A percentile compares a stretch with the other conserved stretches of the same genome.
These are phyloP conservation scores for Saccharomycopsis sp. DNA, from an alignment of 805 yeast species.

Conservation along the genomic window DNA sequence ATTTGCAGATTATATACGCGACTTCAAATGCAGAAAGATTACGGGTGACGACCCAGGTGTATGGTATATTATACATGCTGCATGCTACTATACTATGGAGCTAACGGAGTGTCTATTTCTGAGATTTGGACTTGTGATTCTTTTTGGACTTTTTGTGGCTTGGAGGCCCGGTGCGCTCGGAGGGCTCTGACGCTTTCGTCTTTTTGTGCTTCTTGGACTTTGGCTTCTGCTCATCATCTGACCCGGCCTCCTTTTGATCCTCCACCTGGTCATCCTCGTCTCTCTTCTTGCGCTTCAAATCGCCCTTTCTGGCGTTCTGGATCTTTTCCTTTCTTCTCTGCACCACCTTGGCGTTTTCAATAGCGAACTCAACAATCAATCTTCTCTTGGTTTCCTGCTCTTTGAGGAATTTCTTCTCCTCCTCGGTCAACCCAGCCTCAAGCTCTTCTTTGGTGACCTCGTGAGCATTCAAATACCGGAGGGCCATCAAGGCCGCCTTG, in stretches of 20 bases:
- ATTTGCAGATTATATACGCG: too few species aligned
- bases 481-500: slow-evolving; percentile 87
- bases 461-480: slow-evolving; percentile 95
- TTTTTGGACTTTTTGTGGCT: slow-evolving; percentile 25
- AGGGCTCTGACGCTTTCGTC: too few species aligned
- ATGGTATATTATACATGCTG: too few species aligned
- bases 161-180: slow-evolving; percentile 23
- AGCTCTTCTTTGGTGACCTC: slow-evolving; percentile 69
- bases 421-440: slow-evolving; percentile 60
- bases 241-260: slow-evolving; percentile 39
- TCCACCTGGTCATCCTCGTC: slow-evolving; percentile 21
- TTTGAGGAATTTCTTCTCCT: slow-evolving; percentile 44
- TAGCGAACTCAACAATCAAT: slow-evolving; percentile 88
- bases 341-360: slow-evolving; percentile 90
- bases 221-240: slow-evolving; percentile 21
- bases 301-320: slow-evolving; percentile 34
- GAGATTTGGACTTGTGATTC: slow-evolving; percentile 17
- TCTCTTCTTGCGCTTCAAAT: slow-evolving; percentile 26
- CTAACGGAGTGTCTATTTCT: too few species aligned
- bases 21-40: too few species aligned
- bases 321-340: slow-evolving; percentile 79
- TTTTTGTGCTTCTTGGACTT: background rate
- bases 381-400: slow-evolving; percentile 45
- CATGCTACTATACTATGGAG: too few species aligned
- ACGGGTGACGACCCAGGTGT: too few species aligned